Base-by-base conservation (phyloP, 2,329 filamentous ascomycete species). In the Trichoderma breve region DNA sequence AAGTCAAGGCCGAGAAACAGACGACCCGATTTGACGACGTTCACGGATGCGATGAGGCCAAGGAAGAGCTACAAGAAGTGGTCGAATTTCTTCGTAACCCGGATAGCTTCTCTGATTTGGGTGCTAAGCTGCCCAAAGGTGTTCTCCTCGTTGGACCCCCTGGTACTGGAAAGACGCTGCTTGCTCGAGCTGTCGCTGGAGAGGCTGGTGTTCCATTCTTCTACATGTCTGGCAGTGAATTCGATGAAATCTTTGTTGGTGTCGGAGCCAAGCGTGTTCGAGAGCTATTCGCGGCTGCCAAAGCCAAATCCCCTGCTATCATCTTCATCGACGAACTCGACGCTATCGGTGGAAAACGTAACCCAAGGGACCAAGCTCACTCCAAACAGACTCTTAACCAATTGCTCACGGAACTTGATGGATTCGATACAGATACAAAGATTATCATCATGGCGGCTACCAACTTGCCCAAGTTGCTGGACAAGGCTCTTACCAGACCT, bases 141-240 rank as follows among this genome's bases (percentile, higher is more conserved):
- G 94, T 99, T 72, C 88, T 99, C 65, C 89, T 99, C 28, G 94
- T 97, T 78, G 96, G 96, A 0, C 96, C 96, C 79, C 96, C 96
- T 67, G 96, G 96, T 84, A 99, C 96, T 73, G 96, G 96, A 84
- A 99, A 99, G 84, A 99, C 96, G 14, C 89, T 99, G 53, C 89
- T 99, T 73, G 96, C 96, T 74, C 92, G 96, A 78, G 97, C 96
- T 70, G 96, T 99, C 73, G 96, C 96, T 62, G 96, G 96, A 67
- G 96, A 99, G 84, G 95, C 96, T 69, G 96, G 95, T 71, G 96
- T 99, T 21, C 96, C 96, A 1, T 99, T 99, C 87, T 99, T 98
- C 87, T 99, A 98, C 87, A 98, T 99, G 95, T 99, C 96, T 79
- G 96, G 96, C 65, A 97, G 94, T 72, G 96, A 99, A 81, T 99